These are phyloP conservation scores for Akanthomyces uredinophilus DNA, from an alignment of 2,329 filamentous ascomycete species.

Conservation along the genomic window DNA sequence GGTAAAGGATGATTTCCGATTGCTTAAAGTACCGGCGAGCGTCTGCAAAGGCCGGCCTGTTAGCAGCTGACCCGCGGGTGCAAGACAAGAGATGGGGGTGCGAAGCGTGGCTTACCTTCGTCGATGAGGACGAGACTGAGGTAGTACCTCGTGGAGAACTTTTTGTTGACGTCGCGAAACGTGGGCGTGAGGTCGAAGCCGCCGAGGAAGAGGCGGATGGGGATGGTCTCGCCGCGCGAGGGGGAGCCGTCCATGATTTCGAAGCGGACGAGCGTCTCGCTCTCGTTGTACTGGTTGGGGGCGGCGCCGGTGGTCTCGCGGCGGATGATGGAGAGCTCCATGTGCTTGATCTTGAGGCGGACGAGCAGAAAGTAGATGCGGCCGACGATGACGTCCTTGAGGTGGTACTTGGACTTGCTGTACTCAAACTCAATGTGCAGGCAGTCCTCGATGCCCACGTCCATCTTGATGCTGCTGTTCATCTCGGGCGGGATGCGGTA, in stretches of 20 bases:
- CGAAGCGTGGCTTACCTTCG: slow-evolving; percentile 73
- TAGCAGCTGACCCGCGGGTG: too few relatives aligned
- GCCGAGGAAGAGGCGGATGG: slow-evolving; percentile 92
- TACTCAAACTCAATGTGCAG: slow-evolving; percentile 99
- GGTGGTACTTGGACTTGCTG: slow-evolving; percentile 97
- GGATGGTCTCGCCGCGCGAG: slow-evolving; percentile 88
- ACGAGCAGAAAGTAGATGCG: slow-evolving; percentile 98
- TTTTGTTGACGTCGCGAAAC: slow-evolving; percentile 99
- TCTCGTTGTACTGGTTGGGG: slow-evolving; percentile 99
- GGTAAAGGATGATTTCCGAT: slow-evolving; percentile 94
- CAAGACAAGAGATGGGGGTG: too few relatives aligned
- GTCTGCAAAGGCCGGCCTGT: too few relatives aligned
- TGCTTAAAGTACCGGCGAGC: slow-evolving; percentile 98
- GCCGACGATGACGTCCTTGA: slow-evolving; percentile 98
- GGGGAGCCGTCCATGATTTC: slow-evolving; percentile 99
- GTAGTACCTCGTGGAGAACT: slow-evolving; percentile 98
- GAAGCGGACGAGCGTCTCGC: slow-evolving; percentile 93
- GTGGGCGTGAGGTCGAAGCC: slow-evolving; percentile 97
- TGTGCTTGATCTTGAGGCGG: slow-evolving; percentile 98
- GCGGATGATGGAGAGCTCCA: slow-evolving; percentile 97
- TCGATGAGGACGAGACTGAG: slow-evolving; percentile 93
- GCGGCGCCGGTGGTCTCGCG: slow-evolving; percentile 93
- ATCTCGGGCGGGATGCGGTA: slow-evolving; percentile 98
- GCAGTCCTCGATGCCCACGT: slow-evolving; percentile 98
- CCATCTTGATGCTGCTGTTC: slow-evolving; percentile 99